Evolutionary conservation across 192 early-diverging fungal genomes (phyloP).

Genomic region (Chytriomyces sp.): DNA sequence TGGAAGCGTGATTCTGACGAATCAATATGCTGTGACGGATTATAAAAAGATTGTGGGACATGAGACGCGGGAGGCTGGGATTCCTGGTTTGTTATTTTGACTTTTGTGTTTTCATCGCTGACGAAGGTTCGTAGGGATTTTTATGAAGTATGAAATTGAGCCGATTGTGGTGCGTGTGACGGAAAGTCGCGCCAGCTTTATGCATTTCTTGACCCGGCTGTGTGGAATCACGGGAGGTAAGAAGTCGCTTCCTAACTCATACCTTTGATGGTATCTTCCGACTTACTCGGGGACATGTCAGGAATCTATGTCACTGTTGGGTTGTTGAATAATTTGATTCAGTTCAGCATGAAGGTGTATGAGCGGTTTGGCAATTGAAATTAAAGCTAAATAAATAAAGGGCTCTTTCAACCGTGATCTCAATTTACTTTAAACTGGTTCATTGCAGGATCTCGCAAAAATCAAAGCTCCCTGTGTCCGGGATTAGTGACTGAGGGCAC

Average conservation of each 20-base stretch:
- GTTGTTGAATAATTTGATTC: constrained; percentile 30
- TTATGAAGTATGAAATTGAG: constrained; percentile 92
- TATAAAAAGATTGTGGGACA: constrained; percentile 44
- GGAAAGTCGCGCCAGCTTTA: constrained; percentile 63
- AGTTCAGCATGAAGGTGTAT: constrained; percentile 16
- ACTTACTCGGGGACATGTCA: not conserved
- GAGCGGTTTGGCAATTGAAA: not conserved
- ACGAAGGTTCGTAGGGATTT: constrained; percentile 67
- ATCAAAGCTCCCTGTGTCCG: too few species aligned
- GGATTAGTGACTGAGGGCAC: too few species aligned
- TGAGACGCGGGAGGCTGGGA: constrained; percentile 35
- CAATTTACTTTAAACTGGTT: too few species aligned
- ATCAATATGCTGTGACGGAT: constrained; percentile 94
- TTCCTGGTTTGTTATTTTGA: constrained; percentile 44
- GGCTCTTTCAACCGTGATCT: too few species aligned
- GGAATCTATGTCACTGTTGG: constrained; percentile 37
- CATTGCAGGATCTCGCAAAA: too few species aligned
- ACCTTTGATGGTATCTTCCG: not conserved
- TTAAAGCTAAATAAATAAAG: not conserved
- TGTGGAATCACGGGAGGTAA: constrained; percentile 85
- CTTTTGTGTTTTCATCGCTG: constrained; percentile 8
- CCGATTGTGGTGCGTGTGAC: constrained; percentile 80
- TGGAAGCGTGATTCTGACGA: constrained; percentile 69
- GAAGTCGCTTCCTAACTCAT: not conserved
- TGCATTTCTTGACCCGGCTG: constrained; percentile 75